Base-by-base conservation (phyloP, 2,329 filamentous ascomycete genomes). In the Aphanocladium album region DNA sequence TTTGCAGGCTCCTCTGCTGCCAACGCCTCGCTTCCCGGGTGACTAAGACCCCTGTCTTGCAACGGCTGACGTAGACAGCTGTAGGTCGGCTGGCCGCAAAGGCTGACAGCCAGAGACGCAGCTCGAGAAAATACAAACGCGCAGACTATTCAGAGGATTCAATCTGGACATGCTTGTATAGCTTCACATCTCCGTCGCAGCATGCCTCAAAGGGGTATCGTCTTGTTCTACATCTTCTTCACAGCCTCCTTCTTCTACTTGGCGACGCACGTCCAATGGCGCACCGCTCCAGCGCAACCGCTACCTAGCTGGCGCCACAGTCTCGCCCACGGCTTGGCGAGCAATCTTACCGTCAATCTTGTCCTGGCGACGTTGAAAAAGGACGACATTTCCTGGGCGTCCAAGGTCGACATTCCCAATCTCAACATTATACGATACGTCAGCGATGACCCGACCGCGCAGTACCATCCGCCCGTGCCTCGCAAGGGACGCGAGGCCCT, bases 401-500 rank as follows among this genome's bases (percentile, higher is more conserved):
- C 63, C 33, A 64, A 66, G 25, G 60, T 74, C 17, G 37, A 64
- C 30, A 66, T 72, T 37, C 70, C 72, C 19, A 73, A 74, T 60
- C 66, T 75, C 30, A 63, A 68, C 46, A 63, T 76, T 62, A 69
- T 74, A 53, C 70, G 68, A 45, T 85, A 85, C 66, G 73, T 80
- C n/a, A 80, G 78, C 27, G 78, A 85, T 64, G 77, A 83, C 65
- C 72, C 73, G 6, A 69, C 67, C 1, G 79, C 79, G 3, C 68
- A 71, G 16, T 73, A 80, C 23, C 79, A 80, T 62, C 78, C 81
- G 1, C 80, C 80, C 0, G 76, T 71, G 4, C 64, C 78, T 60
- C 83, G 83, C 67, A 85, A 85, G 69, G 85, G 85, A 37, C 82
- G 85, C 66, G 85, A 88, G 71, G 84, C 82, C 37, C 81, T 84